Base-by-base conservation (phyloP, 148 eudicot genomes). In the Euryodendron excelsum region DNA sequence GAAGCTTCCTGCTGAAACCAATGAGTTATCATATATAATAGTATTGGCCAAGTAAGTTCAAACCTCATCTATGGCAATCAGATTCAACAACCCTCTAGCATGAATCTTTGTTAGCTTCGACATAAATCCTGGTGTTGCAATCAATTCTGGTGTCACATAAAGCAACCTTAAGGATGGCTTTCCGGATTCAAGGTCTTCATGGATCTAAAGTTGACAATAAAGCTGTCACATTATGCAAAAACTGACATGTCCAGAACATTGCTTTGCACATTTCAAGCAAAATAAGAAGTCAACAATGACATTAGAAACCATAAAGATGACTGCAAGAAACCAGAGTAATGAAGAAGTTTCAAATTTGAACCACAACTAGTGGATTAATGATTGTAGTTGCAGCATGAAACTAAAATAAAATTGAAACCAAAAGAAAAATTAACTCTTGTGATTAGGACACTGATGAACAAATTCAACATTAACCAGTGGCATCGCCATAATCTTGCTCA, bases 31-130 rank as follows among this genome's bases (percentile, higher is more conserved):
- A 60, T 28, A 60, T 39, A 66, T 13, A 69, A 21, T 62, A 39
- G 33, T 62, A 60, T 21, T 37, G 18, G 72, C 21, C 12, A 76
- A 25, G 30, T n/a, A 21, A 76, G 27, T 79, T 73, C 79, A 84
- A 66, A 93, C 98, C 98, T 94, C 98, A 62, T 94, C 98, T 83
- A 94, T 89, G 63, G 98, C 98, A 78, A 94, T 91, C 77, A 94
- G 87, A 82, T 84, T 94, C 82, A 94, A 87, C 85, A 92, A 73
- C 55, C 98, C 98, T 89, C 94, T 88, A 64, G 84, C 82, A 86
- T 91, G 88, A 74, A 94, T 76, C 87, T 91, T 94, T 69, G 82
- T 86, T 86, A 94, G 78, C 88, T 87, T 92, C 56, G 88, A 69
- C 83, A 86, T 88, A 80, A 94, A 94, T 34, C 94, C 97, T 56